A percentile compares a stretch with the other conserved stretches of the same genome.
Evolutionary conservation across 495 filamentous ascomycete genomes (phyloP).

Genomic region (Copromyces sp.): DNA sequence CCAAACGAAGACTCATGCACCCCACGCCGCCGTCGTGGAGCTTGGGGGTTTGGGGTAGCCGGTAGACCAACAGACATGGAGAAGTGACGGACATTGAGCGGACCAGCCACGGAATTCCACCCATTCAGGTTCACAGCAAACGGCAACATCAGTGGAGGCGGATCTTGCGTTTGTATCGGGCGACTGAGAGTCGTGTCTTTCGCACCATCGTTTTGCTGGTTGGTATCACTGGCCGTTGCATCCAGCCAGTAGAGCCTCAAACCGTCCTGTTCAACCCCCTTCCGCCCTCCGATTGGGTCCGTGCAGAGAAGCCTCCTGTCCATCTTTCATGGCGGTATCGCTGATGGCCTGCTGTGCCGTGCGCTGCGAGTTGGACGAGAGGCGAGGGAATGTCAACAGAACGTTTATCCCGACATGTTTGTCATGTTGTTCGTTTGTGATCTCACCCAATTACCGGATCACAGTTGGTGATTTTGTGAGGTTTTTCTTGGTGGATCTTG

Average conservation of each 20-base stretch:
- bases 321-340: not conserved
- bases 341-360: not conserved
- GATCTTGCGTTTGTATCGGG: not conserved
- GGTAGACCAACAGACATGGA: not conserved
- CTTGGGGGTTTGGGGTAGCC: not conserved
- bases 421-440: not conserved
- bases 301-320: not conserved
- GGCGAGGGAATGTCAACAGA: not conserved
- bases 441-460: not conserved
- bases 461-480: not conserved
- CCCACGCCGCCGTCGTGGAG: not conserved
- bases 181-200: not conserved
- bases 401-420: not conserved
- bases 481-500: not conserved
- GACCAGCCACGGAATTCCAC: not conserved
- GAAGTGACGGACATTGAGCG: not conserved
- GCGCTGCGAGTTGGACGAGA: not conserved
- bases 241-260: not conserved
- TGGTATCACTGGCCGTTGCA: not conserved
- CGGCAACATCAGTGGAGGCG: not conserved
- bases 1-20: not conserved
- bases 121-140: not conserved
- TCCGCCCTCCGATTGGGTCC: not conserved
- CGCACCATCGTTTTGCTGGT: not conserved
- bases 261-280: not conserved